A percentile compares a stretch with the other conserved stretches of the same genome.
Conservation (phyloP, 179 eudicot species). For the Silene noctiflora region DNA sequence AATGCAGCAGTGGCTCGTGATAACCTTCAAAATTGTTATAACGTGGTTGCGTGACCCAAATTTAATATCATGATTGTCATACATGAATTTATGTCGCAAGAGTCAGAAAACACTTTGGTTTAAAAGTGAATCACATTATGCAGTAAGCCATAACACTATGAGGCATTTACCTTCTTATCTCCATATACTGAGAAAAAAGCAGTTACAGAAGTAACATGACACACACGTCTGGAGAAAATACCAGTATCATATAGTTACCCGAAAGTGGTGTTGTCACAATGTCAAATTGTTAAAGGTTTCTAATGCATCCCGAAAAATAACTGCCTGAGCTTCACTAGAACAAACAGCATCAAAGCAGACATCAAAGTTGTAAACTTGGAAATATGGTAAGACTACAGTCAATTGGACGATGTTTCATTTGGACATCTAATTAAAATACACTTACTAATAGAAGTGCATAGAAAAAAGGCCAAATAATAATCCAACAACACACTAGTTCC, state of each 20-base stretch:
- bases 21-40: background rate
- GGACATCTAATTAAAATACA: background rate
- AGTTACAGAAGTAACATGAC: background rate
- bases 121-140: too few species aligned
- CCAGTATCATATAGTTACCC: background rate
- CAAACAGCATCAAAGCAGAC: background rate
- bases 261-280: background rate
- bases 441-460: background rate
- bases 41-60: background rate
- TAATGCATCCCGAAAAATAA: background rate
- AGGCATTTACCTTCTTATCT: too few species aligned
- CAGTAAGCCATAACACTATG: too few species aligned
- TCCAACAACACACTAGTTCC: background rate
- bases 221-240: background rate
- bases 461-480: background rate
- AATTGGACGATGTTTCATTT: background rate
- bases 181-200: background rate
- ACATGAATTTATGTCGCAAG: background rate
- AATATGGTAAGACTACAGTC: background rate
- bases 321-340: background rate
- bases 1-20: background rate
- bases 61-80: background rate
- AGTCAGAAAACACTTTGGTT: background rate
- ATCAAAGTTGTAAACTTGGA: background rate
- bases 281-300: background rate